Evolutionary conservation across 257 asterid species (phyloP).

Genomic region (Parsonsia alboflavescens): DNA sequence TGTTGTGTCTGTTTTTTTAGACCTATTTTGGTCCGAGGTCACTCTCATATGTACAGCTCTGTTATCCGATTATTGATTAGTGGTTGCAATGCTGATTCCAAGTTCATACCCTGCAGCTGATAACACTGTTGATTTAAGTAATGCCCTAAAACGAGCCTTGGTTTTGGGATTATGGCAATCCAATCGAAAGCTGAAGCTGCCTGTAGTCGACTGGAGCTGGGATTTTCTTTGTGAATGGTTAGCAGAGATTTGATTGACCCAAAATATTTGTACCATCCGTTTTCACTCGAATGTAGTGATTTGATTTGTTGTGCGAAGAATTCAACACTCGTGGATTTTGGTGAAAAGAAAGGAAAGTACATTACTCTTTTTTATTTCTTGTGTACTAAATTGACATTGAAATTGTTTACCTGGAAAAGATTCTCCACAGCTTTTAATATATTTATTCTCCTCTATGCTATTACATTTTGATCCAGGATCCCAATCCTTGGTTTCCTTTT

Average conservation of each 20-base stretch:
- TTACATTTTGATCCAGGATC: too few relatives aligned
- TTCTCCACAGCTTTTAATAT: not conserved
- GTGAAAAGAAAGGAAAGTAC: constrained; percentile 7
- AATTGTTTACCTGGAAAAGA: not conserved
- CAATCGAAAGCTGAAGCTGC: not conserved
- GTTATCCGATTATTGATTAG: not conserved
- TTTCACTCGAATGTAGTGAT: constrained; percentile 6
- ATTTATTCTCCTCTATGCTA: not conserved
- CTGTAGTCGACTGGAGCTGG: constrained; percentile 9
- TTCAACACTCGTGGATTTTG: constrained; percentile 8
- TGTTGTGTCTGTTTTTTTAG: not conserved
- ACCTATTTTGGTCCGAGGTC: not conserved
- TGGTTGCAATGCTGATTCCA: not conserved
- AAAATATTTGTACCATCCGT: not conserved
- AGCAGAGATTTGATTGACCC: constrained; percentile 1
- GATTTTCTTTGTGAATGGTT: not conserved
- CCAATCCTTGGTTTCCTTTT: not conserved
- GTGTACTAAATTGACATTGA: not conserved
- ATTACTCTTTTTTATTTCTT: not conserved
- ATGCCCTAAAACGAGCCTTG: not conserved
- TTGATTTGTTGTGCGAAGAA: constrained; percentile 8
- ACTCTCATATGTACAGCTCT: not conserved
- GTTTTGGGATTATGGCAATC: constrained; percentile 6
- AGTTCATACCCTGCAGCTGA: constrained; percentile 7
- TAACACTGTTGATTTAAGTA: not conserved